A percentile compares a stretch with the other conserved stretches of the same genome.
phyloP scores from a whole-genome alignment of 2,329 filamentous ascomycete species.

The Incumbomyces lentus region DNA sequence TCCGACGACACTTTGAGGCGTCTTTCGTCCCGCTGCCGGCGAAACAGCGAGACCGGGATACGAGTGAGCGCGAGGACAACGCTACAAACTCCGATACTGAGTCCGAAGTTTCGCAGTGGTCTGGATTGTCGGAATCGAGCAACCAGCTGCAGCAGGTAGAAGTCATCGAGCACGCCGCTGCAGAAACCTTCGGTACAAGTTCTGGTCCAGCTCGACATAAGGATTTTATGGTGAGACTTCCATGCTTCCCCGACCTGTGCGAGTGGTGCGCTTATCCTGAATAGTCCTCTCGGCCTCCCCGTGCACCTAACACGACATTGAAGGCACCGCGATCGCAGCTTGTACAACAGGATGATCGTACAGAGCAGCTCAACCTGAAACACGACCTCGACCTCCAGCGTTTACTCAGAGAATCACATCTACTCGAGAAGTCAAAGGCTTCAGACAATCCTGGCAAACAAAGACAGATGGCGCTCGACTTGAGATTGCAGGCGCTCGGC shows the following conservation, averaged over 20 bases:
- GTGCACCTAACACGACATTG: slow-evolving; percentile 5
- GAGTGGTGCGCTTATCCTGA: not conserved
- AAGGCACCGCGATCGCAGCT: slow-evolving; percentile 2
- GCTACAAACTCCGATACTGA: slow-evolving; percentile 22
- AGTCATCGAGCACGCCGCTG: slow-evolving; percentile 49
- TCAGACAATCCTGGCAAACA: slow-evolving; percentile 56
- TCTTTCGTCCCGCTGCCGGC: slow-evolving; percentile 64
- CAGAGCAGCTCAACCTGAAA: slow-evolving; percentile 60
- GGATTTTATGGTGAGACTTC: slow-evolving; percentile 58
- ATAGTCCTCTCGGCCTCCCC: slow-evolving; percentile 14
- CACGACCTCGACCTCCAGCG: slow-evolving; percentile 89
- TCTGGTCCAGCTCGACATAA: slow-evolving; percentile 59
- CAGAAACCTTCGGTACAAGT: slow-evolving; percentile 30
- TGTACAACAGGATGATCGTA: slow-evolving; percentile 39
- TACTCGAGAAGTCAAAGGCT: slow-evolving; percentile 54
- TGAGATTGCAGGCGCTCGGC: slow-evolving; percentile 72
- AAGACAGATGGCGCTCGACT: slow-evolving; percentile 69
- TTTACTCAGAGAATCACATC: slow-evolving; percentile 81
- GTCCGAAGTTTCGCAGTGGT: slow-evolving; percentile 45
- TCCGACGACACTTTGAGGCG: slow-evolving; percentile 77
- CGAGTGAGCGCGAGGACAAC: slow-evolving; percentile 16
- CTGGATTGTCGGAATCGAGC: slow-evolving; percentile 45
- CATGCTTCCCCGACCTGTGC: not conserved
- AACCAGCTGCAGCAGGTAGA: slow-evolving; percentile 38
- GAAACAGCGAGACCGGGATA: slow-evolving; percentile 15